Evolutionary conservation across 805 yeast genomes (phyloP).

Genomic region (Tetrapisispora iriomotensis): DNA sequence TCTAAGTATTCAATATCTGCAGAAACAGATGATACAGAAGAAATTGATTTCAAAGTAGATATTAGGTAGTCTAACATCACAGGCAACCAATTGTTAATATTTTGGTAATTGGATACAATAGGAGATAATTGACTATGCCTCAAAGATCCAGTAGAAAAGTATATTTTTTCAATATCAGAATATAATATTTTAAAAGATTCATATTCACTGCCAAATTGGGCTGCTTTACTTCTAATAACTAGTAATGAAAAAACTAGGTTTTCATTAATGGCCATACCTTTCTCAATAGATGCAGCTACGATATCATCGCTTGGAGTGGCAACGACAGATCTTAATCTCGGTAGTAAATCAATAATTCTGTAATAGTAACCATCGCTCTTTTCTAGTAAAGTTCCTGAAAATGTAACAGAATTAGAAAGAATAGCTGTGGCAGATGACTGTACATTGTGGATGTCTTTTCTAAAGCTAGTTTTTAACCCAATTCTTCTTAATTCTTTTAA

Average conservation of each 20-base stretch:
- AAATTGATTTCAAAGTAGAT: conserved; percentile 11
- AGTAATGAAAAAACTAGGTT: conserved; percentile 53
- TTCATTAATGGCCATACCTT: conserved; percentile 69
- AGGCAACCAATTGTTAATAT: conserved; percentile 28
- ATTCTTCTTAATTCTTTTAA: conserved; percentile 62
- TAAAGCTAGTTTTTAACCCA: conserved; percentile 62
- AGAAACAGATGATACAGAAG: background rate
- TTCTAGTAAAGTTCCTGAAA: conserved; percentile 32
- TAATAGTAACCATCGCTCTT: conserved; percentile 50
- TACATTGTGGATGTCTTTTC: conserved; percentile 52
- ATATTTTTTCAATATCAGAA: conserved; percentile 15
- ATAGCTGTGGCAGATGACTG: conserved; percentile 57
- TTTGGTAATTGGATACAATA: conserved; percentile 7
- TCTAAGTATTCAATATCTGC: background rate
- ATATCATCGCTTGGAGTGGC: conserved; percentile 58
- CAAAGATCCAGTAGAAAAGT: conserved; percentile 14
- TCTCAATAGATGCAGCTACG: conserved; percentile 58
- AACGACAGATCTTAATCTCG: conserved; percentile 62
- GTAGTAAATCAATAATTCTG: conserved; percentile 67
- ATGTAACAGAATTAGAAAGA: conserved; percentile 43
- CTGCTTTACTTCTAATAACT: conserved; percentile 41
- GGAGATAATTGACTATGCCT: conserved; percentile 7
- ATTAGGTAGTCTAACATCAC: conserved; percentile 27
- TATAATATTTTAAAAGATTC: conserved; percentile 14
- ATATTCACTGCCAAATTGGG: conserved; percentile 18